A percentile compares a stretch with the other conserved stretches of the same genome.
Conservation (phyloP, 257 asterid species). For the Nicotiana tomentosiformis region DNA sequence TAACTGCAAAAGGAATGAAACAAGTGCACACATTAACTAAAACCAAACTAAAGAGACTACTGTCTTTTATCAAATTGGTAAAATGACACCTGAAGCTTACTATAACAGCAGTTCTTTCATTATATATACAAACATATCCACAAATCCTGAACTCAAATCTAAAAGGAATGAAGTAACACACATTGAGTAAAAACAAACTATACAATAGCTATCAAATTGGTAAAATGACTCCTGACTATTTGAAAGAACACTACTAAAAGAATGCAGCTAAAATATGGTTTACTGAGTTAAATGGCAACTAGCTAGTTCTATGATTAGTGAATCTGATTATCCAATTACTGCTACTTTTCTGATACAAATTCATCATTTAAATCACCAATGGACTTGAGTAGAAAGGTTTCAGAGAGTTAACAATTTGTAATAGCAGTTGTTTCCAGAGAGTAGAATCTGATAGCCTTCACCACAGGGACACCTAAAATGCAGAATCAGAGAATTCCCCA, state of each 20-base stretch:
- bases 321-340: not conserved
- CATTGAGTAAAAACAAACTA: not conserved
- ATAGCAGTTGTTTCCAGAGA: not conserved
- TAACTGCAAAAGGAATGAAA: not conserved
- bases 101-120: not conserved
- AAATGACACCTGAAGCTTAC: not conserved
- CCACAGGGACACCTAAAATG: slow-evolving; percentile 4
- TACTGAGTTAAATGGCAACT: not conserved
- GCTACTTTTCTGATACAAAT: not conserved
- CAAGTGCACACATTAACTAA: not conserved
- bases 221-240: not conserved
- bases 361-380: not conserved
- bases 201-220: not conserved
- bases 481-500: not conserved
- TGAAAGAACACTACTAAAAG: not conserved
- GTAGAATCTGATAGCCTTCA: not conserved
- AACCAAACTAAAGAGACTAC: not conserved
- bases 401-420: slow-evolving; percentile 1
- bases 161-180: not conserved
- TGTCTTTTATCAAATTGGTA: not conserved
- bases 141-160: not conserved
- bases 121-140: not conserved
- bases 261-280: not conserved
- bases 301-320: not conserved
- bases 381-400: not conserved